phyloP scores from a whole-genome alignment of 306 rosid species.

The Citrullus mucosospermus region DNA sequence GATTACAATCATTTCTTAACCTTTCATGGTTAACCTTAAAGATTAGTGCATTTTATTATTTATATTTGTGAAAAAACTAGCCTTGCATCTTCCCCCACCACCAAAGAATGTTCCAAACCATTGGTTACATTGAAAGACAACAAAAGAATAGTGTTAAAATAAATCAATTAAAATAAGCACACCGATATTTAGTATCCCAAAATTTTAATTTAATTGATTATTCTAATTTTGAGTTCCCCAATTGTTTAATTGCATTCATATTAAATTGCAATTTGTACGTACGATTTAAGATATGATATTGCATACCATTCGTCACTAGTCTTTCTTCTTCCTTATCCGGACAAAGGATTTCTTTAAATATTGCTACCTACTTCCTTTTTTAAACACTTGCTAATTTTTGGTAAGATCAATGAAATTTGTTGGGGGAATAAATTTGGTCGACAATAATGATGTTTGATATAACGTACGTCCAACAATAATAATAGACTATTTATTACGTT shows the following conservation, averaged over 20 bases:
- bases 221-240: not conserved
- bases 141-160: not conserved
- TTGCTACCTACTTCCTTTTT: not conserved
- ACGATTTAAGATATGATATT: not conserved
- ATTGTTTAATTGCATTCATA: not conserved
- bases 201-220: too few species aligned
- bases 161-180: not conserved
- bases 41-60: not conserved
- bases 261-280: too few species aligned
- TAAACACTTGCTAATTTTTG: not conserved
- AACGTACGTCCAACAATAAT: not conserved
- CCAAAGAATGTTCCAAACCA: not conserved
- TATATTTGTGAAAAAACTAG: not conserved
- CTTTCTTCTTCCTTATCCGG: not conserved
- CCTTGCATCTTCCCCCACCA: not conserved
- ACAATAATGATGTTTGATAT: not conserved
- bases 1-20: not conserved
- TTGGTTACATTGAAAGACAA: constrained; percentile 1
- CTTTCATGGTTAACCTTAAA: not conserved
- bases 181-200: not conserved
- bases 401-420: not conserved
- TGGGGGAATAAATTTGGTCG: not conserved
- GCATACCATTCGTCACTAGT: not conserved
- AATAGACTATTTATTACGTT: not conserved
- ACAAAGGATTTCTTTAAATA: not conserved